Base-by-base conservation (phyloP, 495 filamentous ascomycete genomes). In the Hyaloscypha hepaticicola region DNA sequence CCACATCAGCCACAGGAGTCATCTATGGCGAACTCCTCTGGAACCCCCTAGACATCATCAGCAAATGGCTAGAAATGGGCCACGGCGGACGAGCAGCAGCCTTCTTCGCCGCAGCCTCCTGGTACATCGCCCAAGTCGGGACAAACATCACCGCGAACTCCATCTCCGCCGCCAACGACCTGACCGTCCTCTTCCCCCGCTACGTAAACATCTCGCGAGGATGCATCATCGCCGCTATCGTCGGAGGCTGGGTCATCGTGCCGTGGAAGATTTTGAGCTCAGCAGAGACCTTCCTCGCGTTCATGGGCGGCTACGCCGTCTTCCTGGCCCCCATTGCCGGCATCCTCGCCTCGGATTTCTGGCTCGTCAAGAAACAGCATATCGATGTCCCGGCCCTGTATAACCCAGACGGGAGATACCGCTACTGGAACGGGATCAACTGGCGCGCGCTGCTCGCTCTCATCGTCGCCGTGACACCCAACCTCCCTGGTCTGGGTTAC, bases 31-130 rank as follows among this genome's bases (percentile, higher is more conserved):
- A 88, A 1, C 78, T 88, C 1, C 89, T 96, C 69, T 97, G 93
- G 93, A 92, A 92, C 68, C 93, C 93, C 0, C 83, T 97, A 2
- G 82, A 85, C 12, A 82, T 97, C 0, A 83, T 97, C 24, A 80
- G 81, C 56, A 77, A 75, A 26, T 96, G 96, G 78, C 82, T 96
- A 8, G 51, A 61, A 1, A 67, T 90, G n/a, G 90, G 90, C 33
- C 88, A 88, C 65, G 87, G 88, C 12, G 79, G 80, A 27, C 61
- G 68, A 50, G 79, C 82, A 28, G 82, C 82, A 38, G 79, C 81
- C 53, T 87, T 87, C 76, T 88, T 88, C 70, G 79, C 77, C 11
- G 81, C 80, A 5, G 74, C 81, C 48, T 70, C 72, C 21, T 83
- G 80, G 77, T 77, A 76, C 55, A 73, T 86, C 27, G 83, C 82